These are phyloP conservation scores for Phycomyces nitens DNA, from an alignment of 192 early-diverging fungal species.

Conservation along the genomic window DNA sequence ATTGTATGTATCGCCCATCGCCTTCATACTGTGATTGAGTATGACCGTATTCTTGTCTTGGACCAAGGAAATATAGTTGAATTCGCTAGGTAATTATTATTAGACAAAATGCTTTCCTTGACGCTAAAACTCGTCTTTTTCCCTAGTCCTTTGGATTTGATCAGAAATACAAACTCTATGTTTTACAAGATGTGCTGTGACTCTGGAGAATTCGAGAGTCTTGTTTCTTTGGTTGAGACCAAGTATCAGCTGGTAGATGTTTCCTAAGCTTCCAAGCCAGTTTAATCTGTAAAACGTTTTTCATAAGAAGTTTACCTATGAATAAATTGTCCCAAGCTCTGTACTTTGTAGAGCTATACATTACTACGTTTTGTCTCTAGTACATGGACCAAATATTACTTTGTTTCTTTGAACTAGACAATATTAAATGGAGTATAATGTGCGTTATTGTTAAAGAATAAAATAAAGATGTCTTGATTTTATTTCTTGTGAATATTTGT, in stretches of 20 bases:
- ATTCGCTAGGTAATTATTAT: conserved; percentile 54
- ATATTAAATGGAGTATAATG: too few species aligned
- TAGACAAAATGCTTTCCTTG: neutral
- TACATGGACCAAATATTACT: too few species aligned
- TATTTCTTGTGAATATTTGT: too few species aligned
- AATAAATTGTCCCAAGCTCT: too few species aligned
- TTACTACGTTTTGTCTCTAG: too few species aligned
- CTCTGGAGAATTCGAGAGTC: conserved; percentile 22
- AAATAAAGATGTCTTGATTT: too few species aligned
- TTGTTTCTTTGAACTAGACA: too few species aligned
- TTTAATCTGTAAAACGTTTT: too few species aligned
- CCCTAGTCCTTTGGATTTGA: conserved; percentile 16
- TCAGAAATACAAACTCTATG: conserved; percentile 12
- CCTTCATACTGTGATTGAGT: conserved; percentile 81
- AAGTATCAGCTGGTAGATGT: conserved; percentile 3
- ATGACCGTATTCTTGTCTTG: conserved; percentile 81
- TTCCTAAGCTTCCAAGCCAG: too few species aligned
- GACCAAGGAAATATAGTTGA: conserved; percentile 78
- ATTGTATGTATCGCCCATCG: conserved; percentile 91
- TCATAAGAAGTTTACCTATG: too few species aligned
- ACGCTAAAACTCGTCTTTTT: neutral
- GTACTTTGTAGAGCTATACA: too few species aligned
- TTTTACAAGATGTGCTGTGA: conserved; percentile 27
- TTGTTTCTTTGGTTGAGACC: conserved; percentile 10
- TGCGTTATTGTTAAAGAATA: too few species aligned